Base-by-base conservation (phyloP, 2,329 filamentous ascomycete genomes). In the Venturia oleaginea region DNA sequence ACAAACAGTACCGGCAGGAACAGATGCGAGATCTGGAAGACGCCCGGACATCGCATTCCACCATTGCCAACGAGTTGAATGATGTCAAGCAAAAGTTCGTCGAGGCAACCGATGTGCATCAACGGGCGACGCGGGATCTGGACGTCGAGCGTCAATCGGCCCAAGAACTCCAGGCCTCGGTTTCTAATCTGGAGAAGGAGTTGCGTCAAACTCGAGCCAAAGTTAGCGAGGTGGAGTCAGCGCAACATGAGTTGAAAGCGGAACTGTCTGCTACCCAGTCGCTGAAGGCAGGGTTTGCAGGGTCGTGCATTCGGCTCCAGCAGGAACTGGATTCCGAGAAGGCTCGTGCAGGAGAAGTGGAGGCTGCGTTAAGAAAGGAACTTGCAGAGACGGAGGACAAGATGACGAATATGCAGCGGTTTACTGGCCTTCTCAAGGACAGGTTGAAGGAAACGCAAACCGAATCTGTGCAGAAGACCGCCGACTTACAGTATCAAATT, bases 321-420 rank as follows among this genome's bases (percentile, higher is more conserved):
- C 51, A 57, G 15, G 51, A 57, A 57, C 11, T 57, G 51, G 51
- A 57, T 15, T 11, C 30, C 19, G 51, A 57, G 51, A 57, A 57
- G 17, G 51, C 51, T 32, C 27, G 51, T 8, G 51, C 51, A 17
- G 51, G 15, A 30, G 13, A 57, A 57, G 51, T 34, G 51, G 51
- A 57, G 17, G 19, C 30, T 34, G 51, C 51, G 34, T 34, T 57
- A 4, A 19, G 27, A 11, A 32, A 34, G 8, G 51, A 57, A 8
- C 51, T 57, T n/a, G 51, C 27, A n/a, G 51, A 57, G 27, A 19
- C 51, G 51, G 30, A 8, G 7, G 30, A 57, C 17, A 34, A 57
- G 10, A 32, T 57, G 27, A 15, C 27, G 15, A 34, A 57, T 10
- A 1, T 27, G 30, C 51, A 57, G 27, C 13, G 51, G 10, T 57